Evolutionary conservation across 192 early-diverging fungal species (phyloP).

Genomic region (Backusella parvicylindrica): DNA sequence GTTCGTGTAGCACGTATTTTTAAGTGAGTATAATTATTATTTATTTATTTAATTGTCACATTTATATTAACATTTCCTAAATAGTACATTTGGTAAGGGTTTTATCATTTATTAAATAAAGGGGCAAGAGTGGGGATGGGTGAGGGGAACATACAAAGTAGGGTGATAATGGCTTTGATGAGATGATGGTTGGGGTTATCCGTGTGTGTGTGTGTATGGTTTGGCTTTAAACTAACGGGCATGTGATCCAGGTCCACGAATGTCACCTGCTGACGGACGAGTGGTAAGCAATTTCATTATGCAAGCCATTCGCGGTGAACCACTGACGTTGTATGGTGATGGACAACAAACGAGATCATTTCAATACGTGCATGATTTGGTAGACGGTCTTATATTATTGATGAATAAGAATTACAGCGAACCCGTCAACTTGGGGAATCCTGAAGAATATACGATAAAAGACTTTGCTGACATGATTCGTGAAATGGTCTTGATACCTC

Average conservation of each 20-base stretch:
- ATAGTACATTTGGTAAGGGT: slow-evolving; percentile 19
- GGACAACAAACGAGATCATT: slow-evolving; percentile 79
- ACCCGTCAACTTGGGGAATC: slow-evolving; percentile 82
- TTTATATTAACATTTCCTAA: not conserved
- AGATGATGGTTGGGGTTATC: not conserved
- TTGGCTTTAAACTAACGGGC: not conserved
- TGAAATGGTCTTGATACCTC: slow-evolving; percentile 49
- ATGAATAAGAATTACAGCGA: slow-evolving; percentile 69
- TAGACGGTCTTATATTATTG: slow-evolving; percentile 75
- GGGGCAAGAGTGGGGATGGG: too few relatives aligned
- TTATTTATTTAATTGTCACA: not conserved
- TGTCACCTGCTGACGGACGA: slow-evolving; percentile 80
- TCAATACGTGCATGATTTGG: slow-evolving; percentile 82
- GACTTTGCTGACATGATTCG: slow-evolving; percentile 77
- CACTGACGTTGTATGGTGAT: slow-evolving; percentile 78
- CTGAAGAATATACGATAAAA: slow-evolving; percentile 77
- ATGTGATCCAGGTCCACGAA: slow-evolving; percentile 50
- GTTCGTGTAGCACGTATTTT: slow-evolving; percentile 79
- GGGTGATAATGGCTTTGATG: too few relatives aligned
- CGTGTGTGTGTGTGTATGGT: not conserved
- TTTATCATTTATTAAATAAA: not conserved
- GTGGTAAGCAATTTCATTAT: slow-evolving; percentile 87
- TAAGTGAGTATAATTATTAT: slow-evolving; percentile 39
- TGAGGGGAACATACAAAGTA: too few relatives aligned
- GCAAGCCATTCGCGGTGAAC: slow-evolving; percentile 72